phyloP scores from a whole-genome alignment of 305 asterid species.

The Ajuga reptans region DNA sequence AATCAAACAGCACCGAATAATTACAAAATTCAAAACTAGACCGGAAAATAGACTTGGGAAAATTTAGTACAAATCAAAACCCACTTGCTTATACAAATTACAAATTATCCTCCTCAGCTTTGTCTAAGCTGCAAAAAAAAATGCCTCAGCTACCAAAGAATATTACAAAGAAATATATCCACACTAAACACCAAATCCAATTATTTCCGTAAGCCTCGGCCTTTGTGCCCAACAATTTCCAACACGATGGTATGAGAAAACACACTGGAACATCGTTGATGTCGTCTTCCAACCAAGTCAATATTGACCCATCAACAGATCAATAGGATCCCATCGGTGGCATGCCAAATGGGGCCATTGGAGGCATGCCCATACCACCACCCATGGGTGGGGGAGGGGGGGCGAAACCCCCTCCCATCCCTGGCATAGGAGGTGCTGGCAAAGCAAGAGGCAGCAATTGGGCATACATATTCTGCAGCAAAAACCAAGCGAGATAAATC shows the following conservation, averaged over 20 bases:
- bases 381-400: constrained; percentile 76
- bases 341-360: constrained; percentile 92
- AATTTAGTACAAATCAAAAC: constrained; percentile 4
- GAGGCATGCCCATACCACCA: constrained; percentile 80
- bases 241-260: constrained; percentile 18
- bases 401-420: constrained; percentile 68
- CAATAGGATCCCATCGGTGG: constrained; percentile 93
- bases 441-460: constrained; percentile 90
- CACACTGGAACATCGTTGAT: neutral
- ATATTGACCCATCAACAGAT: constrained; percentile 20
- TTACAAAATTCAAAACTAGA: constrained; percentile 16
- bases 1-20: neutral
- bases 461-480: constrained; percentile 91
- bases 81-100: neutral
- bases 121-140: constrained; percentile 83
- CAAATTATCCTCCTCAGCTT: constrained; percentile 35
- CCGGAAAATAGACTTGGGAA: neutral
- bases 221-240: constrained; percentile 19
- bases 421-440: constrained; percentile 97
- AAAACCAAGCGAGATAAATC: constrained; percentile 9
- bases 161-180: constrained; percentile 65
- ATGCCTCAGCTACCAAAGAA: constrained; percentile 66
- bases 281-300: constrained; percentile 13
- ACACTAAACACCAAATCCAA: constrained; percentile 38
- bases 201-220: constrained; percentile 33